phyloP scores from a whole-genome alignment of 768 basidiomycete species.

The Hygrophoropsis aurantiaca region DNA sequence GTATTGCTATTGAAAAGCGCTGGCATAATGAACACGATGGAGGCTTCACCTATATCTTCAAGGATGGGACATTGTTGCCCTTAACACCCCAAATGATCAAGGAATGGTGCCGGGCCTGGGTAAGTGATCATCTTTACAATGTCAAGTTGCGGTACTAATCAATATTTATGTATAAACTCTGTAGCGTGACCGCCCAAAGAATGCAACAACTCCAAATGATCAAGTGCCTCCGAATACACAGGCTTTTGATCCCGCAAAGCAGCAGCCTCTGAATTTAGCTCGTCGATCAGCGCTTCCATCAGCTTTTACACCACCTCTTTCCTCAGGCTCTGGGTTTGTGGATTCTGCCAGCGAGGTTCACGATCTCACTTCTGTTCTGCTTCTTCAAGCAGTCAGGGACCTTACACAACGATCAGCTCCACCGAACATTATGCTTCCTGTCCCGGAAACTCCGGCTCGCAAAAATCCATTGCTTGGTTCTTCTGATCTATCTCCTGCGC shows the following conservation, averaged over 20 bases:
- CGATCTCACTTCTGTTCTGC: neutral
- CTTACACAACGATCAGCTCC: neutral
- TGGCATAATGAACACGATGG: too few relatives aligned
- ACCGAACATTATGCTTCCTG: too few relatives aligned
- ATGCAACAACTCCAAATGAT: neutral
- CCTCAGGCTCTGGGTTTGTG: too few relatives aligned
- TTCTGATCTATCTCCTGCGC: neutral
- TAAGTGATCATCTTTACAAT: neutral
- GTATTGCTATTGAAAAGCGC: too few relatives aligned
- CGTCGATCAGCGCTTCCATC: neutral
- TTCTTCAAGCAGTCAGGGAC: neutral
- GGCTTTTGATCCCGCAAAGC: neutral
- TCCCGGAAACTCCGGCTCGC: neutral
- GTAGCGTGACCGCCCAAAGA: too few relatives aligned
- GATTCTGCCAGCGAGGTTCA: neutral
- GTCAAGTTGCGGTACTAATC: too few relatives aligned
- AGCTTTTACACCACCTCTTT: neutral
- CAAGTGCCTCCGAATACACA: conserved; percentile 1
- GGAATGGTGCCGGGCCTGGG: neutral
- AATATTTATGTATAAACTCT: too few relatives aligned
- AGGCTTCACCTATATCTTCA: neutral
- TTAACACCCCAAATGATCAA: neutral
- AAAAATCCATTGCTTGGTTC: neutral
- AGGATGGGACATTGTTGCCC: neutral
- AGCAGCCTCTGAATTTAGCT: neutral